Base-by-base conservation (phyloP, 2,329 filamentous ascomycete species). In the Alternaria novae-zelandiae region DNA sequence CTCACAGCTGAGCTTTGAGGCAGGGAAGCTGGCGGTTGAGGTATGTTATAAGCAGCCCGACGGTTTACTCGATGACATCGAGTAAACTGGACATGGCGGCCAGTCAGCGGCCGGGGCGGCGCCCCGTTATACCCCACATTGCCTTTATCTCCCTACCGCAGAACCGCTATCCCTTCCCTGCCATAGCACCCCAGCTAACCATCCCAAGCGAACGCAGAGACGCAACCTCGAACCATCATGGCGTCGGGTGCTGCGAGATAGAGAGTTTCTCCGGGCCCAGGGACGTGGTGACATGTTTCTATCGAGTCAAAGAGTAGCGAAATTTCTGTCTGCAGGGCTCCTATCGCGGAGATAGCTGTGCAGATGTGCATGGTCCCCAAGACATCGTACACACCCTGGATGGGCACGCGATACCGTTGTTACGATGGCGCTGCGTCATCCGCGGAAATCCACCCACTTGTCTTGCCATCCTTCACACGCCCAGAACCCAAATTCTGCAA, bases 61-160 rank as follows among this genome's bases (percentile, higher is more conserved):
- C 58, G 50, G 17, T 65, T 75, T 75, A 75, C 71, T 74, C 71
- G 70, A 75, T 74, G 44, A 12, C 53, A 75, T 74, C 67, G 73
- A 74, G 72, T 74, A 73, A 75, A 66, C 41, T 51, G 57, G 59
- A 49, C 53, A 59, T 10, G 60, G 51, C 41, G 50, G 41, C 26
- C 46, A 43, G 56, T 74, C 53, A 73, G 61, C 69, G 70, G 73
- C 54, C 53, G 47, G 13, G 20, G 28, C 43, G 61, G 56, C 50
- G 59, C 41, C 54, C 63, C 55, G 51, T 56, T 36, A 12, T 60
- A 70, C 70, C 72, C 73, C 72, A 74, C 72, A 74, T 53, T 51
- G 36, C 11, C 65, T 67, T 70, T 74, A 74, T 74, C 71, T 69
- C 17, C 61, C 63, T 56, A 46, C 26, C 12, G 57, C 46, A 26